Conservation (phyloP, 345 rosid genomes). For the Gossypium raimondii region DNA sequence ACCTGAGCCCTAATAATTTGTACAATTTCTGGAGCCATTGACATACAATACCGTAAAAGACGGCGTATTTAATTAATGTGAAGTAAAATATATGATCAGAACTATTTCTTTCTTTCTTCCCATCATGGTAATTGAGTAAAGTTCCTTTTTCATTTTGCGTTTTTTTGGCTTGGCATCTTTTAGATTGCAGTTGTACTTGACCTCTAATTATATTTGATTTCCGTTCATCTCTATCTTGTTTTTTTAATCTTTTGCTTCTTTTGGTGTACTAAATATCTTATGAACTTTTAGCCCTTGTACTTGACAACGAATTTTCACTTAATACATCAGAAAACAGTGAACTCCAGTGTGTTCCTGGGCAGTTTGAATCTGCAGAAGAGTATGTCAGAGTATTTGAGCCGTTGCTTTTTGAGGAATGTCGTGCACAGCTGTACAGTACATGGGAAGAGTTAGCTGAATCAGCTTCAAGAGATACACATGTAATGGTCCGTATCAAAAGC, state of each 20-base stretch:
- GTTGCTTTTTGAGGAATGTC: conserved; percentile 96
- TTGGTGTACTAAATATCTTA: background rate
- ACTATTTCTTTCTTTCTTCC: background rate
- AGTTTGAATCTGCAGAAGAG: conserved; percentile 85
- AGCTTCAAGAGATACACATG: conserved; percentile 49
- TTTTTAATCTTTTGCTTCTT: background rate
- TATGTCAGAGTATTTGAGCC: conserved; percentile 96
- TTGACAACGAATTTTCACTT: conserved; percentile 16
- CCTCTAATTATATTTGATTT: background rate
- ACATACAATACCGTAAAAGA: background rate
- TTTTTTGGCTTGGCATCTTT: conserved; percentile 4
- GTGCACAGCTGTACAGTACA: conserved; percentile 88
- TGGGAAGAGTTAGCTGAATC: conserved; percentile 92
- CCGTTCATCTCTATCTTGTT: background rate
- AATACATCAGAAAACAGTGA: conserved; percentile 69
- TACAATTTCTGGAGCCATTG: background rate
- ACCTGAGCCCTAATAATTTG: background rate
- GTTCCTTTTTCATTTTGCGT: background rate
- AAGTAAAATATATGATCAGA: background rate
- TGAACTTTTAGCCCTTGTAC: background rate
- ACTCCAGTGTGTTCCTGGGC: conserved; percentile 83
- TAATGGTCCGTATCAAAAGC: conserved; percentile 68
- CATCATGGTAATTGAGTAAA: background rate
- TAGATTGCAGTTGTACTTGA: background rate
- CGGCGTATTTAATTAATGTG: background rate